Conservation (phyloP, 768 basidiomycete species). For the Daedaleopsis sinensis region DNA sequence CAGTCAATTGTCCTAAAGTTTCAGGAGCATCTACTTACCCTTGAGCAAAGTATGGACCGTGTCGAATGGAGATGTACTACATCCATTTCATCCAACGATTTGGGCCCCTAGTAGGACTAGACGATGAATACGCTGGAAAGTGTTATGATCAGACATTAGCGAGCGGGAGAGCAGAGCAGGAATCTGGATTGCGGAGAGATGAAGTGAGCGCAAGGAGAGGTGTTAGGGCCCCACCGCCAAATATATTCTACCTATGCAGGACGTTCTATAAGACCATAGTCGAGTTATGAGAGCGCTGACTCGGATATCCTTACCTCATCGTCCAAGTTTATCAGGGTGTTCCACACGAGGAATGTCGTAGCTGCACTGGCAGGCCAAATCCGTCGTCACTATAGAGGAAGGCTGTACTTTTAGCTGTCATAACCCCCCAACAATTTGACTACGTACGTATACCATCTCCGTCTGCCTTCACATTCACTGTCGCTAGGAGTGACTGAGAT, state of each 20-base stretch:
- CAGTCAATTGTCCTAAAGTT: no score
- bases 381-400: not conserved
- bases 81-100: conserved; percentile 14
- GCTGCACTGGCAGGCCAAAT: not conserved
- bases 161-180: no score
- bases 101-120: not conserved
- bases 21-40: not conserved
- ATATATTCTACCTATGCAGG: not conserved
- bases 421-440: no score
- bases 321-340: conserved; percentile 13
- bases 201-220: no score
- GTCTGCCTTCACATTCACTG: no score
- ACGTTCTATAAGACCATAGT: not conserved
- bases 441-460: no score
- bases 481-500: no score
- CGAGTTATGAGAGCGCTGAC: no score
- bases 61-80: conserved; percentile 12
- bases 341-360: not conserved
- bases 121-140: not conserved
- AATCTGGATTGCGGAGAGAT: no score
- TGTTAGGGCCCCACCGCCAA: no score
- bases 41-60: not conserved
- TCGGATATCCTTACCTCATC: conserved; percentile 19
- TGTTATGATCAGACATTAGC: no score
- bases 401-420: no score